Evolutionary conservation across 306 rosid species (phyloP).

Genomic region (Cicer arietinum): DNA sequence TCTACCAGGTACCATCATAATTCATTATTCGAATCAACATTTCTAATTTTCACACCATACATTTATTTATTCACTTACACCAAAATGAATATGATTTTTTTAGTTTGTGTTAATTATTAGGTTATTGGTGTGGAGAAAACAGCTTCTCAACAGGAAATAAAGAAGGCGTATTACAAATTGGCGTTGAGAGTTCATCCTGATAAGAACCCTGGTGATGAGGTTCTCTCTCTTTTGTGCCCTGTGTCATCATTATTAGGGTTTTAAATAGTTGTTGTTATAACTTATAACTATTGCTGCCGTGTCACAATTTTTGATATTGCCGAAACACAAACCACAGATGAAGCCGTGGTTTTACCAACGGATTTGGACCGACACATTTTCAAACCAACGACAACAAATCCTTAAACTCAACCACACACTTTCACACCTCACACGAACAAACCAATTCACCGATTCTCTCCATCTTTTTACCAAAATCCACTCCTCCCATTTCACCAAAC

Average conservation of each 20-base stretch:
- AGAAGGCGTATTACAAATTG: conserved; percentile 87
- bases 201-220: conserved; percentile 84
- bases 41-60: background rate
- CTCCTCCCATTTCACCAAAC: conserved; percentile 51
- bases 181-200: conserved; percentile 96
- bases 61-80: no score
- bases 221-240: background rate
- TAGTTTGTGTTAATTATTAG: conserved; percentile 33
- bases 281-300: no score
- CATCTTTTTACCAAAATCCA: conserved; percentile 57
- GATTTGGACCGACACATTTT: background rate
- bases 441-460: conserved; percentile 53
- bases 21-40: background rate
- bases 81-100: no score
- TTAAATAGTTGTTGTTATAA: no score
- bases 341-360: background rate
- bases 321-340: background rate
- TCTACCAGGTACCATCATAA: conserved; percentile 59
- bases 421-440: conserved; percentile 53
- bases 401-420: conserved; percentile 57
- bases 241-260: no score
- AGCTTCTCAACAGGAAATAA: conserved; percentile 87
- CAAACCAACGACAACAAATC: conserved; percentile 35
- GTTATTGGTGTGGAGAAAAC: conserved; percentile 84
- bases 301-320: no score